Evolutionary conservation across 768 basidiomycete species (phyloP).

Genomic region (Ramaria rubella): DNA sequence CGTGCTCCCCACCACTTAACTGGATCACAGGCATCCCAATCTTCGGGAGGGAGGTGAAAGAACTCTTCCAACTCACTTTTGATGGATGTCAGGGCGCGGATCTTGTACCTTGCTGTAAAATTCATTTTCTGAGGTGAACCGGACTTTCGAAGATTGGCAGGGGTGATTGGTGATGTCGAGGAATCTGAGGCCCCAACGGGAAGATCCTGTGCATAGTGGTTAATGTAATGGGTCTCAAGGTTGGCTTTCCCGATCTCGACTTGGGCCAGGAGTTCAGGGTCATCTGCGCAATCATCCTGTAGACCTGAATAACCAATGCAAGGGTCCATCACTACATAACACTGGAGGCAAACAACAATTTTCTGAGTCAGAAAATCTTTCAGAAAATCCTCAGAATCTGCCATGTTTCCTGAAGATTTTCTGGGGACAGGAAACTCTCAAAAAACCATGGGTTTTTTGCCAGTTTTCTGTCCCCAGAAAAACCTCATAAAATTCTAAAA

Average conservation of each 20-base stretch:
- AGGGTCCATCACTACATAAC: too few relatives aligned
- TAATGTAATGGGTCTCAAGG: neutral
- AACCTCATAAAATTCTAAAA: too few relatives aligned
- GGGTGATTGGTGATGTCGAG: neutral
- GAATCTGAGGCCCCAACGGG: neutral
- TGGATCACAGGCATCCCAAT: conserved; percentile 15
- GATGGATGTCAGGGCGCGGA: neutral
- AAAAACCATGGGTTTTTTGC: too few relatives aligned
- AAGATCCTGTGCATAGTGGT: neutral
- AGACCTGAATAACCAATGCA: too few relatives aligned
- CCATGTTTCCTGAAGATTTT: too few relatives aligned
- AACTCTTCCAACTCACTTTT: conserved; percentile 17
- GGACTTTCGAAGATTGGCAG: neutral
- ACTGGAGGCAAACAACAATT: too few relatives aligned
- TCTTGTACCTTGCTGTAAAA: neutral
- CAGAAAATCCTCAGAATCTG: too few relatives aligned
- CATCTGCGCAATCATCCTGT: neutral
- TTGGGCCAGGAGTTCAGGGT: neutral
- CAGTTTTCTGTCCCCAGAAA: too few relatives aligned
- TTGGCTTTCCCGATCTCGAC: neutral
- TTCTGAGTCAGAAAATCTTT: too few relatives aligned
- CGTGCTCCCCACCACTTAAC: conserved; percentile 18
- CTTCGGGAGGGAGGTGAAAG: conserved; percentile 11
- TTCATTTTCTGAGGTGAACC: neutral
- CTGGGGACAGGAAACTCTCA: too few relatives aligned